Base-by-base conservation (phyloP, 768 basidiomycete species). In the Amanita thiersii region DNA sequence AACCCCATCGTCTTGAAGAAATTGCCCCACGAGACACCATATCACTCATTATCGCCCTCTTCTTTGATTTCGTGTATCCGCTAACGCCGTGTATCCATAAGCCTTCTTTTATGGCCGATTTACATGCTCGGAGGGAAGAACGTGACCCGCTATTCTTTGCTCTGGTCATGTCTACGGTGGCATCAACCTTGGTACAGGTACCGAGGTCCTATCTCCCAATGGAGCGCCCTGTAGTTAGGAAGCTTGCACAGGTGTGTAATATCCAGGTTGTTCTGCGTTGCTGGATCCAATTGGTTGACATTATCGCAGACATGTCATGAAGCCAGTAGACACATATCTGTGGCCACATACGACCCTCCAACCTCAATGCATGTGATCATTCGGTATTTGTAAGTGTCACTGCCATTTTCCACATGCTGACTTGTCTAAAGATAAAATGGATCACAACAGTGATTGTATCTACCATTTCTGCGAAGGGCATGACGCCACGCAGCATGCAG, bases 31-130 rank as follows among this genome's bases (percentile, higher is more conserved):
- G 86, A 40, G 82, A 86, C 44, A 84, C 81, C 4, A 80, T 92
- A 36, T 75, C 77, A 29, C 76, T 86, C 45, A 85, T 94, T 50
- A 80, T 92, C 47, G 73, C 82, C 28, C 75, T 93, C 9, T 96
- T 90, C 65, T 94, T 93, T 56, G 91, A 93, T 58, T 94, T 88
- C 56, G 87, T 93, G 36, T 91, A 91, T 59, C 85, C 87, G 6
- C 71, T 94, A 23, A 93, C 87, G 6, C 91, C 91, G 4, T 90
- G 86, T 58, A 65, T 96, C 32, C 92, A 96, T 64, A 86, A 85
- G 55, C 88, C 88, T 19, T 86, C 85, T 1, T 92, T 92, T 58
- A 82, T 90, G 77, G 82, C 86, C n/a, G 91, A 91, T 62, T 67
- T 96, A 21, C 78, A 82, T 48, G 68, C 77, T 0, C 76, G 75